A percentile compares a stretch with the other conserved stretches of the same genome.
Evolutionary conservation across 176 grass and related monocot genomes (phyloP).

Genomic region (Phoenix dactylifera): DNA sequence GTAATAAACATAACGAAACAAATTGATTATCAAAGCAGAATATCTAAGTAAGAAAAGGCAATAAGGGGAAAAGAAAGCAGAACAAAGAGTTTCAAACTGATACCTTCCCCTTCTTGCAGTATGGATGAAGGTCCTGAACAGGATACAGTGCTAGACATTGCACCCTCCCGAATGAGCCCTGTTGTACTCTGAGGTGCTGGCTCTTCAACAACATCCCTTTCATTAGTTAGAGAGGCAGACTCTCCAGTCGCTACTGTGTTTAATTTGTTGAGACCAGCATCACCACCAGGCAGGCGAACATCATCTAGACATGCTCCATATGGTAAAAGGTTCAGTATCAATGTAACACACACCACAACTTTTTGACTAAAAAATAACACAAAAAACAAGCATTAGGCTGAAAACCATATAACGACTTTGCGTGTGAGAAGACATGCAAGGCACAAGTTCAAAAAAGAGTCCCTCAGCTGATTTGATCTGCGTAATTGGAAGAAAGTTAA

Average conservation of each 20-base stretch:
- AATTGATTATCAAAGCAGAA: not conserved
- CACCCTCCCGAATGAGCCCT: slow-evolving; percentile 1
- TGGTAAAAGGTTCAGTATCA: too few relatives aligned
- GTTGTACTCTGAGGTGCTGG: slow-evolving; percentile 6
- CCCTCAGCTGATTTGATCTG: too few relatives aligned
- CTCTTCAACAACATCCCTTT: not conserved
- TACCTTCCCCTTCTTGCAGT: not conserved
- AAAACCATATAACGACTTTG: too few relatives aligned
- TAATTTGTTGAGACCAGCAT: not conserved
- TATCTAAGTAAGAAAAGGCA: not conserved
- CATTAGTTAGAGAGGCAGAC: not conserved
- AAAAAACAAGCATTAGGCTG: too few relatives aligned
- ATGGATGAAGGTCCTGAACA: not conserved
- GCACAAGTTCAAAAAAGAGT: too few relatives aligned
- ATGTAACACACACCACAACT: too few relatives aligned
- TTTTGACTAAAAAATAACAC: too few relatives aligned
- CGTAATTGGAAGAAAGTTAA: too few relatives aligned
- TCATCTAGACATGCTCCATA: not conserved
- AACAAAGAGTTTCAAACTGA: not conserved
- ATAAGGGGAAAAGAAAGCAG: not conserved
- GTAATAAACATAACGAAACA: too few relatives aligned
- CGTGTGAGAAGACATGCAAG: too few relatives aligned
- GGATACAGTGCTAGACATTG: not conserved
- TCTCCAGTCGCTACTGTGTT: not conserved
- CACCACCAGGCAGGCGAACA: not conserved